Evolutionary conservation across 2,329 filamentous ascomycete genomes (phyloP), one percentile per base, ranked within the genome.

Genomic region (Trichocomaceae sp.): DNA sequence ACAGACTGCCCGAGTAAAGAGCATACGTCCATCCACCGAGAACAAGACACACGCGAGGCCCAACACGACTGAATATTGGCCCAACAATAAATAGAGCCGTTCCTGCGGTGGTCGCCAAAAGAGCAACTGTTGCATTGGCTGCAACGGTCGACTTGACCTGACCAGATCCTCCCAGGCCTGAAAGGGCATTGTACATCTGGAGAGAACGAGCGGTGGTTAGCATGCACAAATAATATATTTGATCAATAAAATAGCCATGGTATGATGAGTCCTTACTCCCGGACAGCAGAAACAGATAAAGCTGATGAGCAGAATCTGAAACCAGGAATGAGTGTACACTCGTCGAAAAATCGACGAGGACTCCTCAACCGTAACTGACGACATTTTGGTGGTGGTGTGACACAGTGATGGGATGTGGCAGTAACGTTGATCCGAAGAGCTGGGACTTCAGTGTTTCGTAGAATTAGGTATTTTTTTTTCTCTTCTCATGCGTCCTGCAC

Each of bases 221-320:
- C 31, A 35, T 35, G 12, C 23, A 26, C 3, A 26, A 4, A 1
- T 15, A 29, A 8, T 9, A 9, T 29, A 29, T 29, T 29, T 29
- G 26, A 10, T 29, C 10, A 10, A 2, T 10, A 5, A 8, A 29
- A 29, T 29, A 2, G 19, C 31, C 54, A 22, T 3, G 23, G 5
- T 0, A 50, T 60, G n/a, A n/a, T 39, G 29, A 62, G 52, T 3
- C 69, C 75, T 50, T 65, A 74, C 72, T 13, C 73, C 73, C 5
- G 75, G 75, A 33, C 74, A 70, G 52, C 75, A 78, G 60, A 78
- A 77, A 59, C 74, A 78, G 51, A 79, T 77, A 49, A 78, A 67
- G 62, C 73, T 75, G 55, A 78, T 77, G 49, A 78, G 65, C 2
- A 75, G 23, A 47, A 78, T 76, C 61, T 79, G 76, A 42, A 73